These are phyloP conservation scores for Linderniella brevidens DNA, from an alignment of 257 asterid species.

Conservation along the genomic window DNA sequence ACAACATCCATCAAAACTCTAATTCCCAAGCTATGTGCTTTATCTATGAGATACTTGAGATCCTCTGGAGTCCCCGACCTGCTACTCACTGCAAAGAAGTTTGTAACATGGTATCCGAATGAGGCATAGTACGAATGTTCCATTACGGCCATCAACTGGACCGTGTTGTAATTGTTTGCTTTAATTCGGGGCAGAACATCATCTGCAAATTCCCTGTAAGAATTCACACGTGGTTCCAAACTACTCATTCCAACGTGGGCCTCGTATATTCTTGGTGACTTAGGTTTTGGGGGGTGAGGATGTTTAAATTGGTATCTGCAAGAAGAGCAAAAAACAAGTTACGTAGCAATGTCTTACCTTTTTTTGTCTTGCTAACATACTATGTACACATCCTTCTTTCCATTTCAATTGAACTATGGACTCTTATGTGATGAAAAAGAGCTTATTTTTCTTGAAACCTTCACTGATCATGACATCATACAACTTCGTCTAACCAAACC, in stretches of 20 bases:
- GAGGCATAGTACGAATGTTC: conserved; percentile 96
- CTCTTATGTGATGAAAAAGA: conserved; percentile 3
- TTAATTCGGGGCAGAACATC: conserved; percentile 67
- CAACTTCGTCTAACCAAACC: no score
- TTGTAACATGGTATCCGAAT: conserved; percentile 90
- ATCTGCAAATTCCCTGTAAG: conserved; percentile 86
- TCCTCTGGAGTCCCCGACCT: conserved; percentile 96
- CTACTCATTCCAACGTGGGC: conserved; percentile 99
- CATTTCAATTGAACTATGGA: not conserved
- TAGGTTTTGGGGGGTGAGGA: conserved; percentile 73
- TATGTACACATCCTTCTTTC: conserved; percentile 1
- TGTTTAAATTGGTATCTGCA: conserved; percentile 69
- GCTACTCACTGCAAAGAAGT: conserved; percentile 86
- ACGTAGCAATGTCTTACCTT: no score
- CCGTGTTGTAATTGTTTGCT: conserved; percentile 72
- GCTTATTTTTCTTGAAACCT: conserved; percentile 5
- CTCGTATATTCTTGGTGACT: conserved; percentile 79
- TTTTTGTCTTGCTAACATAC: no score
- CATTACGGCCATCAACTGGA: conserved; percentile 96
- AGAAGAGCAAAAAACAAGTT: conserved; percentile 2
- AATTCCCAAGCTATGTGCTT: conserved; percentile 87
- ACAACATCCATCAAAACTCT: conserved; percentile 81
- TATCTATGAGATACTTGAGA: conserved; percentile 84
- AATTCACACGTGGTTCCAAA: conserved; percentile 54
- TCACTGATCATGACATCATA: conserved; percentile 1